Evolutionary conservation across 2,329 filamentous ascomycete species (phyloP).

Genomic region (Sporothrix pseudoabietina): DNA sequence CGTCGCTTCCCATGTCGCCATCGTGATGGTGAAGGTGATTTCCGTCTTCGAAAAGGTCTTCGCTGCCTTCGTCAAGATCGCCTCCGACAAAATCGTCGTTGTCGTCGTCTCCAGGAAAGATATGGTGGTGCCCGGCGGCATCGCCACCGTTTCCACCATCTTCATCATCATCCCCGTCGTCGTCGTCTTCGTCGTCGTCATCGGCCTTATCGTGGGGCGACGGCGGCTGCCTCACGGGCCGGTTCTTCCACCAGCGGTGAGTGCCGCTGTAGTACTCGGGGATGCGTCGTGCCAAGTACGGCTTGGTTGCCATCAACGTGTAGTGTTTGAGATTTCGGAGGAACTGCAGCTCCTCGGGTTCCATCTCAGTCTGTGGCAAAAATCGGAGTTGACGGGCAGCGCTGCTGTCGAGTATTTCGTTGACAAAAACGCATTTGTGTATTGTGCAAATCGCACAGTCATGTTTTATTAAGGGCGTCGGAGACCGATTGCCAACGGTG

Average conservation of each 20-base stretch:
- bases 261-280: conserved; percentile 5
- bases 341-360: conserved; percentile 24
- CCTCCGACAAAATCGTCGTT: not conserved
- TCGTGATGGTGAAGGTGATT: conserved; percentile 4
- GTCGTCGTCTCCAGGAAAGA: not conserved
- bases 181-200: not conserved
- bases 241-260: conserved; percentile 4
- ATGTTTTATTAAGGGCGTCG: conserved; percentile 24
- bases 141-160: not conserved
- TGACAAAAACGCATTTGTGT: conserved; percentile 35
- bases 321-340: not conserved
- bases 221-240: not conserved
- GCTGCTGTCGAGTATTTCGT: conserved; percentile 25
- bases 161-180: not conserved
- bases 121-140: not conserved
- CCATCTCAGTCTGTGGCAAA: not conserved
- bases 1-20: not conserved
- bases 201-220: not conserved
- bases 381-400: not conserved
- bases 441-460: conserved; percentile 36
- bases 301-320: not conserved
- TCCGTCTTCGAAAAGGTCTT: not conserved
- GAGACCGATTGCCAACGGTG: conserved; percentile 23
- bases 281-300: not conserved
- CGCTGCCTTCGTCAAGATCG: not conserved